Evolutionary conservation across 2,329 filamentous ascomycete genomes (phyloP).

Genomic region (Setomelanomma holmii): DNA sequence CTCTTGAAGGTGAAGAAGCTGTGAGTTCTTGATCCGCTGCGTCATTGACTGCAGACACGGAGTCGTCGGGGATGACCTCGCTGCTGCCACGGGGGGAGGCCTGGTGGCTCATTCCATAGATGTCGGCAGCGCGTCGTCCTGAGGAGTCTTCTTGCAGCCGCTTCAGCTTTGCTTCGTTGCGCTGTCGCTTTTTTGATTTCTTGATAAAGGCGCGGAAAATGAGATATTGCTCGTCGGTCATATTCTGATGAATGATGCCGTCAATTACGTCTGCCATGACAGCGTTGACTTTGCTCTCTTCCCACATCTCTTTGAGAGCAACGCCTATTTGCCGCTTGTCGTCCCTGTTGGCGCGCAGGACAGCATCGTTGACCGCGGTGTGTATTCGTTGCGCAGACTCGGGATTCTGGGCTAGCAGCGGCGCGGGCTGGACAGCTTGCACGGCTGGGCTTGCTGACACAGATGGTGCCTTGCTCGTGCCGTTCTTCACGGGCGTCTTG

Average conservation of each 20-base stretch:
- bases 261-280: constrained; percentile 51
- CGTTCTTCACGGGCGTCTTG: constrained; percentile 39
- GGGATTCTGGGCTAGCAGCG: constrained; percentile 15
- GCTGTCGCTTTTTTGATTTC: constrained; percentile 41
- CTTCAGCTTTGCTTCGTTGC: constrained; percentile 32
- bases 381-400: constrained; percentile 34
- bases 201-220: constrained; percentile 55
- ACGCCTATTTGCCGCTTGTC: constrained; percentile 35
- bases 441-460: constrained; percentile 27
- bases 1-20: constrained; percentile 3
- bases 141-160: constrained; percentile 22
- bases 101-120: constrained; percentile 31
- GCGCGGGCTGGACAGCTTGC: constrained; percentile 21
- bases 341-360: constrained; percentile 48
- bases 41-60: constrained; percentile 28
- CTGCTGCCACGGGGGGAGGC: constrained; percentile 33
- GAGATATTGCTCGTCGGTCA: constrained; percentile 48
- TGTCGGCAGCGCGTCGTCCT: constrained; percentile 38
- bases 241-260: constrained; percentile 51
- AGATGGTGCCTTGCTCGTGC: constrained; percentile 24
- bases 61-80: constrained; percentile 34
- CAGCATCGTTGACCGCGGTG: constrained; percentile 52
- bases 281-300: constrained; percentile 48
- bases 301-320: constrained; percentile 54
- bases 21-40: constrained; percentile 20